phyloP scores from a whole-genome alignment of 352 stramenopile genomes.

The Globisporangium canariense region DNA sequence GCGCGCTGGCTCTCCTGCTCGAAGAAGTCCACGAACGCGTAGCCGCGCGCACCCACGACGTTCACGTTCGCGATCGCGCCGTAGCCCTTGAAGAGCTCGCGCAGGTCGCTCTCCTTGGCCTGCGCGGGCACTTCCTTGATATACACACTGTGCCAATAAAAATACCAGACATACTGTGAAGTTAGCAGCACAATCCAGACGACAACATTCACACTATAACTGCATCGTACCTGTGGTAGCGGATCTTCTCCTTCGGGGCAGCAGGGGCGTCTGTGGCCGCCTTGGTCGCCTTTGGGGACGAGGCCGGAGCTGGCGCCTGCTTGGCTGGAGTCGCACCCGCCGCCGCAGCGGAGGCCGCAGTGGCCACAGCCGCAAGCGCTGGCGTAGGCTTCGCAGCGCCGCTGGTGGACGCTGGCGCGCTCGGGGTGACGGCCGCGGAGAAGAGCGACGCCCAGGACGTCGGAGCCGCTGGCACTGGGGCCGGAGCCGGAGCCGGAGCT shows the following conservation, averaged over 20 bases:
- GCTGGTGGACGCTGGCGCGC: constrained; percentile 16
- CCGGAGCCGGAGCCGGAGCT: constrained; percentile 12
- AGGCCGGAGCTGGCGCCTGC: constrained; percentile 5
- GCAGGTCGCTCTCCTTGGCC: constrained; percentile 71
- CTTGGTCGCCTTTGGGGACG: constrained; percentile 19
- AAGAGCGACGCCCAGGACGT: constrained; percentile 69
- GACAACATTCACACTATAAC: background rate
- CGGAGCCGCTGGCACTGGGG: constrained; percentile 28
- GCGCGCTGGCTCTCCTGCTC: constrained; percentile 77
- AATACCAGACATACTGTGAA: background rate
- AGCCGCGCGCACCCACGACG: constrained; percentile 51
- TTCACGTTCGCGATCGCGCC: constrained; percentile 72
- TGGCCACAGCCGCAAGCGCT: constrained; percentile 16
- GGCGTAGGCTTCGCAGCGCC: constrained; percentile 9
- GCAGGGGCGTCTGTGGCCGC: constrained; percentile 22
- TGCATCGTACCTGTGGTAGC: constrained; percentile 32
- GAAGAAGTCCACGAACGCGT: constrained; percentile 83
- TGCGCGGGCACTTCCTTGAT: constrained; percentile 74
- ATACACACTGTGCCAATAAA: constrained; percentile 45
- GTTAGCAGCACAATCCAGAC: background rate
- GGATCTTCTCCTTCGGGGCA: constrained; percentile 47
- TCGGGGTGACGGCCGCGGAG: constrained; percentile 18
- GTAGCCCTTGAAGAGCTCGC: constrained; percentile 78
- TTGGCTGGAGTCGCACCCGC: constrained; percentile 22
- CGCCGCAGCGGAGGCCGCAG: constrained; percentile 19